Conservation (phyloP, 345 rosid species). For the Kandelia obovata region DNA sequence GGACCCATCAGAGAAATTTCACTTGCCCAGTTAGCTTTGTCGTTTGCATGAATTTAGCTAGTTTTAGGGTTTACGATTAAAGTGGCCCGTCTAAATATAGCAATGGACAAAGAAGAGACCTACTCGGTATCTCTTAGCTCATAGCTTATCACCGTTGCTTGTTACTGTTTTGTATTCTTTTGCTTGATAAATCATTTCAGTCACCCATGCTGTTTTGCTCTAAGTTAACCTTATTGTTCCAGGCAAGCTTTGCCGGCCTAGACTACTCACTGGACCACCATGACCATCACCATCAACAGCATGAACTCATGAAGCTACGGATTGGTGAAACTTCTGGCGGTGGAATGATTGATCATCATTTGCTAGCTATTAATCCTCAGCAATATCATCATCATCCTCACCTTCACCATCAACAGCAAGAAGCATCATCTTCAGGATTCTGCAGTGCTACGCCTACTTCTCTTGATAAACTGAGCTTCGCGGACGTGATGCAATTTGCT, state of each 20-base stretch:
- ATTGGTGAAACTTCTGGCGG: conserved; percentile 32
- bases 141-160: not conserved
- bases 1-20: conserved; percentile 12
- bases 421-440: conserved; percentile 40
- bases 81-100: conserved; percentile 11
- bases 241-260: conserved; percentile 44
- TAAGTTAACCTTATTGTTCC: conserved; percentile 25
- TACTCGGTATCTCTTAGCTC: conserved; percentile 51
- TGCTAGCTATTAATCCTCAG: conserved; percentile 39
- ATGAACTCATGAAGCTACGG: conserved; percentile 23
- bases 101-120: conserved; percentile 69
- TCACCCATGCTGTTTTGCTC: conserved; percentile 27
- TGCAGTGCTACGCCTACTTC: conserved; percentile 36
- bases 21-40: conserved; percentile 15
- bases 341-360: conserved; percentile 62
- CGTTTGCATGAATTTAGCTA: conserved; percentile 20
- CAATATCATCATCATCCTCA: conserved; percentile 29
- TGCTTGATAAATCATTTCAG: conserved; percentile 18
- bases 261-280: conserved; percentile 42
- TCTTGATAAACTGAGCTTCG: conserved; percentile 70
- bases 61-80: conserved; percentile 19
- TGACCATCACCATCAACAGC: conserved; percentile 23
- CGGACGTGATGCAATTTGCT: conserved; percentile 90
- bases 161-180: conserved; percentile 21
- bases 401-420: conserved; percentile 32